These are phyloP conservation scores for Cladosporium halotolerans DNA, from an alignment of 2,329 filamentous ascomycete species.

Conservation along the genomic window DNA sequence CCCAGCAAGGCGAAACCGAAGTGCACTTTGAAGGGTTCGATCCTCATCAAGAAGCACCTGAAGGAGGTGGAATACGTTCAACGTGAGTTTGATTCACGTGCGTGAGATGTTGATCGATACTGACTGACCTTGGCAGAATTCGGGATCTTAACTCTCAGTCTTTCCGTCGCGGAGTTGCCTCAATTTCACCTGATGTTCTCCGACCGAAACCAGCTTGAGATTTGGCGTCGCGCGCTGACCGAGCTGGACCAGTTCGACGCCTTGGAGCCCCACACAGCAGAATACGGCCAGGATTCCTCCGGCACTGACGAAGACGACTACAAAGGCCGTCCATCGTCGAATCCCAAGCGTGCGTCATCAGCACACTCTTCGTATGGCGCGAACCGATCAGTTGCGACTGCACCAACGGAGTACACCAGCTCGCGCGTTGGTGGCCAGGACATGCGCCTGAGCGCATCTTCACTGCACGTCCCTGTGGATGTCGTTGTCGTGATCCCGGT, in stretches of 20 bases:
- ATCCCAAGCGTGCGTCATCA: conserved; percentile 66
- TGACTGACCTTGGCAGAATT: conserved; percentile 54
- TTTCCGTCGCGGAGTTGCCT: conserved; percentile 86
- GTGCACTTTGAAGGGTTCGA: conserved; percentile 92
- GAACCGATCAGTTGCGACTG: conserved; percentile 75
- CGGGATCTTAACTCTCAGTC: conserved; percentile 76
- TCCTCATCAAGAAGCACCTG: conserved; percentile 95
- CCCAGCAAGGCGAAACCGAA: conserved; percentile 53
- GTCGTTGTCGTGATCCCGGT: conserved; percentile 95
- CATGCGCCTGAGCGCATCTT: conserved; percentile 39
- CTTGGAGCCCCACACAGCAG: conserved; percentile 52
- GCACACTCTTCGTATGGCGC: conserved; percentile 76
- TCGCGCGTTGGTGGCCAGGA: conserved; percentile 46
- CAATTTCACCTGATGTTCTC: conserved; percentile 91
- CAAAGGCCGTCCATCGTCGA: conserved; percentile 38
- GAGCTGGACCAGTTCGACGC: conserved; percentile 70
- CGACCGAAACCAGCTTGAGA: conserved; percentile 73
- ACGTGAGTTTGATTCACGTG: conserved; percentile 28
- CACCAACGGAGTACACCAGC: conserved; percentile 85
- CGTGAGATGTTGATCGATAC: neutral
- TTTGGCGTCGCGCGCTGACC: conserved; percentile 81
- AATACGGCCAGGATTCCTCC: conserved; percentile 74
- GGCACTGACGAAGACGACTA: conserved; percentile 87
- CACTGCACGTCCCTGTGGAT: conserved; percentile 84
- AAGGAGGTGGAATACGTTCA: conserved; percentile 71